Evolutionary conservation across 108 stramenopile genomes (phyloP), one percentile per base, ranked within the genome.

Genomic region (Aurantiochytrium sp.): DNA sequence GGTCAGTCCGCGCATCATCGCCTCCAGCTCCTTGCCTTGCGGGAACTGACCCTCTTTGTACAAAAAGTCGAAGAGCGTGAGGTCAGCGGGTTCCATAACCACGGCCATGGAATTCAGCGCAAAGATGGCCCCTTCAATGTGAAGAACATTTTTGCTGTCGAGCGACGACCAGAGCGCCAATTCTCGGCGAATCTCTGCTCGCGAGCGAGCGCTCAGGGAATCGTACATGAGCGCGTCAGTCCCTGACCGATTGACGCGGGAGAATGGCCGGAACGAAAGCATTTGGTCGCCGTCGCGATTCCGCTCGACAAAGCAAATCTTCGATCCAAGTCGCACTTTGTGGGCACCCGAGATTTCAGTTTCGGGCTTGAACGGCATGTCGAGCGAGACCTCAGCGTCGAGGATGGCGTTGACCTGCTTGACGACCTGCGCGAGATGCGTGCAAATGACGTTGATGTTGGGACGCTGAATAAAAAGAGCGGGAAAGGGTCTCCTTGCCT

Each of bases 1-100:
- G 58, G 98, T 88, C 8, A 98, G 89, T 83, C 98, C 97, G 19
- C 89, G 60, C 93, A 96, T 94, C 72, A 95, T 83, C 45, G 76
- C 23, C 51, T 83, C 76, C n/a, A 53, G 49, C 28, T 83, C 49
- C 51, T 83, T 83, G 45, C 49, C 49, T 53, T 53, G 23, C 45
- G 51, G 45, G 3, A 6, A 16, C 1, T 16, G 51, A 2, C 51
- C 76, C 23, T 83, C 76, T 83, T 83, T 83, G 51, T 83, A 83
- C 76, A 83, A 45, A 35, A 83, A 83, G 51, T 83, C 76, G 51
- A 83, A 83, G 43, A 83, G 51, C 19, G 76, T 53, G 6, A 83
- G 45, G n/a, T 83, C 76, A 12, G 51, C 19, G 19, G 76, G 76
- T 6, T 83, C 76, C 45, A 83, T 47, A 23, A 53, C n/a, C 25